Percentiles rank a stretch among this genome's conserved stretches.
Conservation (phyloP, 257 asterid species). For the Forsythia viridissima region DNA sequence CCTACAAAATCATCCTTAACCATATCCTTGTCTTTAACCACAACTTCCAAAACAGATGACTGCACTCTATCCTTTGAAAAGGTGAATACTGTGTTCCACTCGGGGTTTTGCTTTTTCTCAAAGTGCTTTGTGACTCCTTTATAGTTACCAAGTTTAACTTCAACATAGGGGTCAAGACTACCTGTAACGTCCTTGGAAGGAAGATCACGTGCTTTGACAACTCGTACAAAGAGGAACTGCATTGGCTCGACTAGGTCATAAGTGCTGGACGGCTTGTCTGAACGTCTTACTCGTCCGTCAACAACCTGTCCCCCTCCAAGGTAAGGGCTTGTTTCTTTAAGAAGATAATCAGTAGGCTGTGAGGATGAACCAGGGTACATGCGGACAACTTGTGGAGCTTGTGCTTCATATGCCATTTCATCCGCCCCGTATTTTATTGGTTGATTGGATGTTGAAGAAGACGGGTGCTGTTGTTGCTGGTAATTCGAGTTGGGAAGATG, state of each 20-base stretch:
- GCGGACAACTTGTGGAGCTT: conserved; percentile 40
- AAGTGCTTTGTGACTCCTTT: conserved; percentile 78
- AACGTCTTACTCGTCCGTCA: conserved; percentile 61
- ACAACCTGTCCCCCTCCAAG: conserved; percentile 85
- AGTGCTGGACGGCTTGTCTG: conserved; percentile 53
- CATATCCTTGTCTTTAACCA: conserved; percentile 71
- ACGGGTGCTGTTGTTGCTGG: conserved; percentile 33
- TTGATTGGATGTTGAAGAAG: conserved; percentile 35
- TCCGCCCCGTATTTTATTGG: conserved; percentile 40
- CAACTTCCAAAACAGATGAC: conserved; percentile 67
- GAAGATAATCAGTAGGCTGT: conserved; percentile 58
- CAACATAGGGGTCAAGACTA: conserved; percentile 86
- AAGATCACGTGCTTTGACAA: conserved; percentile 77
- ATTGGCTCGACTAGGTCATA: conserved; percentile 93
- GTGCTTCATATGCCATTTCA: conserved; percentile 58
- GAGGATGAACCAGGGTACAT: conserved; percentile 50
- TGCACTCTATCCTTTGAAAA: conserved; percentile 76
- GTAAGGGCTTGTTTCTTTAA: conserved; percentile 79
- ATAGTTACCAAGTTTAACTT: conserved; percentile 86
- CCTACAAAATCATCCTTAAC: conserved; percentile 83
- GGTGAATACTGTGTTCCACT: conserved; percentile 84
- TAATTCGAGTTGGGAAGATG: conserved; percentile 51
- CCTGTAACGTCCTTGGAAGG: conserved; percentile 72
- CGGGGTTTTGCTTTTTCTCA: conserved; percentile 72
- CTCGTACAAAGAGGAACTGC: conserved; percentile 88